Conservation (phyloP, 345 rosid species). For the Microthlaspi erraticum region DNA sequence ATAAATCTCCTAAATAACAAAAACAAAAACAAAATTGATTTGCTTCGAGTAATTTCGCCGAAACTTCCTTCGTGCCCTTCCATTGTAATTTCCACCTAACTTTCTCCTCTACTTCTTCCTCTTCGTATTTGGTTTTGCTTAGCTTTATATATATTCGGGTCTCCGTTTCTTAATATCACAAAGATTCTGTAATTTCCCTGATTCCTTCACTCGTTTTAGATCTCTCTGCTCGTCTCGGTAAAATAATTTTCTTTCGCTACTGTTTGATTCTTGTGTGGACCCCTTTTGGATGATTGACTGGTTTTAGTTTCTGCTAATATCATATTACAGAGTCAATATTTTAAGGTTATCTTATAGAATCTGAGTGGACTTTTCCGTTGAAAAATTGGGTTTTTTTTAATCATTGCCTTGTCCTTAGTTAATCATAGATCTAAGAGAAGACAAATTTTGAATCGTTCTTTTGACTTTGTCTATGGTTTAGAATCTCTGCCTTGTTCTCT, state of each 20-base stretch:
- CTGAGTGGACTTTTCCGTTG: constrained; percentile 13
- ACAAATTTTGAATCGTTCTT: background rate
- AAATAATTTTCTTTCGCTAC: background rate
- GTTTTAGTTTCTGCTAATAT: background rate
- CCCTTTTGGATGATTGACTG: background rate
- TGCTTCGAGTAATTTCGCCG: background rate
- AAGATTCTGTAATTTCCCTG: background rate
- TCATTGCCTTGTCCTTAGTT: background rate
- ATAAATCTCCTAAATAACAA: background rate
- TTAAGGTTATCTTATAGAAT: constrained; percentile 18
- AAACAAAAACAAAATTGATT: too few species aligned
- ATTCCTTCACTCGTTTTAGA: background rate
- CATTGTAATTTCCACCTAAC: constrained; percentile 13
- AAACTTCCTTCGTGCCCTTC: constrained; percentile 7
- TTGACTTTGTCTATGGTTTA: constrained; percentile 8
- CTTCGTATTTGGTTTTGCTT: background rate
- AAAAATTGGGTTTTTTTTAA: background rate
- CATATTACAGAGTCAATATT: constrained; percentile 15
- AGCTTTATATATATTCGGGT: background rate
- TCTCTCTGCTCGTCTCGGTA: background rate
- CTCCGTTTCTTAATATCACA: background rate
- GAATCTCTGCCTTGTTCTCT: constrained; percentile 20
- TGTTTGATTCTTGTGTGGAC: constrained; percentile 8
- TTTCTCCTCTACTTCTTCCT: background rate
- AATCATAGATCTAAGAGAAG: constrained; percentile 1